Evolutionary conservation across 139 green algal species (phyloP), one percentile per base, ranked within the genome.

Genomic region (Picochlorum sp.): DNA sequence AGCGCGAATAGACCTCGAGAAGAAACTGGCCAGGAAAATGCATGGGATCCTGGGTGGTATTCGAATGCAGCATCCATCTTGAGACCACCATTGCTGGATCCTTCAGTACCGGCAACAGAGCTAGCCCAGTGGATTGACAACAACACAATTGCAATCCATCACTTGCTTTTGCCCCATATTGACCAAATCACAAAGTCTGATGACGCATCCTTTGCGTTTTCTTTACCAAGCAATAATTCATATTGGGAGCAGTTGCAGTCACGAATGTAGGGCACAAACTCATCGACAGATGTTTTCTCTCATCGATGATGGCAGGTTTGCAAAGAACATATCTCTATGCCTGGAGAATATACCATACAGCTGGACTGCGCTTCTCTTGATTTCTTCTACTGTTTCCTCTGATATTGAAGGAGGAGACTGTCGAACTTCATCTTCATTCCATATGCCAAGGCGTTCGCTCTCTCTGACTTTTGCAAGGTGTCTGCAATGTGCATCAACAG

Each of bases 281-380:
- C 13, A 34, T 30, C 15, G 26, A 59, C 23, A 59, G 5, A 20
- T 66, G 38, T 85, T 59, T 59, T 18, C 23, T 76, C 65, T 44
- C 61, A 67, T 60, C 49, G 15, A 28, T 13, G 69, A 60, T 1
- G 80, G 76, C 51, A 92, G 70, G 31, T 79, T 70, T 20, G 76
- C 56, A 7, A 84, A 74, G 69, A 92, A 92, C 7, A 70, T 74
- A 8, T 72, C 66, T 41, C 87, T 55, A 34, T 70, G 76, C 3
- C 50, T 47, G 14, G 62, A 31, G 54, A 89, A 90, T 23, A 69
- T 54, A 11, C 41, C 20, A 64, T 73, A 60, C 34, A 92, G 65
- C 10, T 77, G 71, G 13, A 63, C 51, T 70, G 88, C 55, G 15
- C 66, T 56, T 28, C 45, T 51, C 13, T 37, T 59, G n/a, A 85